Base-by-base conservation (phyloP, 805 yeast genomes). In the Candida railenensis region DNA sequence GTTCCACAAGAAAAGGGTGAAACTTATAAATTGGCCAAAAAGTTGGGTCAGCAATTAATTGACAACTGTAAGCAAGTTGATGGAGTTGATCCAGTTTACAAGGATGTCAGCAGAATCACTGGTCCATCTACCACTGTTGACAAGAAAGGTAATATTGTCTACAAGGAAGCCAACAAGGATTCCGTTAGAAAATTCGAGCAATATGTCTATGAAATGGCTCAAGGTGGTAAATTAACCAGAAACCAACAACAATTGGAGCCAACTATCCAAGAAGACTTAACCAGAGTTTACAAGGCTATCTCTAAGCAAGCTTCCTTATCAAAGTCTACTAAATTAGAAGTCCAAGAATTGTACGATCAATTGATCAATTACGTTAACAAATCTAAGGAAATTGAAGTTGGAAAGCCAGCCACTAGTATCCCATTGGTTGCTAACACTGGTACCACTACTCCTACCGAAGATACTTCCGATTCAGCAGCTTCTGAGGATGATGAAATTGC, bases 121-220 rank as follows among this genome's bases (percentile, higher is more conserved):
- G 97, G 96, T 56, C 99, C 99, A 58, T 83, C 87, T 68, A 92
- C 98, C 38, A 76, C 81, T 37, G 86, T 94, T 56, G 96, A 88
- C 60, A 78, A 82, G 53, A 89, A 85, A 74, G 99, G 99, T 69
- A 87, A 83, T 63, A 81, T 94, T 61, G 78, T 75, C 49, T 94
- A 89, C 71, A 76, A 82, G 50, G 99, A 94, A 74, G 85, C 78
- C 51, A 83, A 89, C 64, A 87, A 96, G 71, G 88, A 91, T 42
- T 81, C 92, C 51, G 95, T 91, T 53, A 85, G 97, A 71, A 94
- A 94, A 67, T 80, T 94, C 53, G 97, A 94, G 73, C 92, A 91
- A 66, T 94, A 94, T 66, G 97, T 94, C 54, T 80, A 83, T 63
- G 96, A 89, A 69, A 91, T 94, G 97, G 96, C 98, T 45, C 84